Base-by-base conservation (phyloP, 805 yeast genomes). In the Candida ficus region DNA sequence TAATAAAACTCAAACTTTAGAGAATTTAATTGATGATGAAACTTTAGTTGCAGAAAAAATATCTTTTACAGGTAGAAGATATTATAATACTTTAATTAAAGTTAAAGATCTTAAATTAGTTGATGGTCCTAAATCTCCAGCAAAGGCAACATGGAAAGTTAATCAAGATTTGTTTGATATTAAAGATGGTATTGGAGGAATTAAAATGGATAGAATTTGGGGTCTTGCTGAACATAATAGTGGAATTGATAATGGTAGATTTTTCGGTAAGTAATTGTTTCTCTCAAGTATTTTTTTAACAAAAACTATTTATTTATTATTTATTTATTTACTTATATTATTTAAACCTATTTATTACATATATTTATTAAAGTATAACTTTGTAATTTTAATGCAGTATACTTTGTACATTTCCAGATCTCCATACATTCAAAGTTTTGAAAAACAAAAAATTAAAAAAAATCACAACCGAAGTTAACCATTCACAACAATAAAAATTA, bases 161-260 rank as follows among this genome's bases (percentile, higher is more conserved):
- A 57, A 60, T 9, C 63, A 73, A 35, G 58, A 62, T 14, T 14
- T 34, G 1, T 78, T 67, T 56, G 83, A 78, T 52, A 73, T 86
- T 3, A 74, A 71, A 13, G 95, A 86, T 53, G 82, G 85, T 48
- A 66, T 83, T 33, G 93, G 95, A 3, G 95, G 95, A 3, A 63
- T 83, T 56, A 76, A 77, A 48, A 86, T 86, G 95, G 93, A 86
- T 52, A 65, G 95, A 40, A 62, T 86, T 5, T 82, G 95, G 91
- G 88, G 90, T 0, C 74, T 84, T n/a, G 76, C 83, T 1, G 95
- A 87, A 56, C 64, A 65, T 36, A 78, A 81, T 44, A 67, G 78
- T 35, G 86, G 81, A 0, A 65, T 83, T 10, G 73, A 83, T 50
- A 81, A 81, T 47, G 93, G 93, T 6, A 66, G 95, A 44, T 68